A percentile compares a stretch with the other conserved stretches of the same genome.
Conservation (phyloP, 1,284 basidiomycete genomes). For the Apiotrichum akiyoshidainum region DNA sequence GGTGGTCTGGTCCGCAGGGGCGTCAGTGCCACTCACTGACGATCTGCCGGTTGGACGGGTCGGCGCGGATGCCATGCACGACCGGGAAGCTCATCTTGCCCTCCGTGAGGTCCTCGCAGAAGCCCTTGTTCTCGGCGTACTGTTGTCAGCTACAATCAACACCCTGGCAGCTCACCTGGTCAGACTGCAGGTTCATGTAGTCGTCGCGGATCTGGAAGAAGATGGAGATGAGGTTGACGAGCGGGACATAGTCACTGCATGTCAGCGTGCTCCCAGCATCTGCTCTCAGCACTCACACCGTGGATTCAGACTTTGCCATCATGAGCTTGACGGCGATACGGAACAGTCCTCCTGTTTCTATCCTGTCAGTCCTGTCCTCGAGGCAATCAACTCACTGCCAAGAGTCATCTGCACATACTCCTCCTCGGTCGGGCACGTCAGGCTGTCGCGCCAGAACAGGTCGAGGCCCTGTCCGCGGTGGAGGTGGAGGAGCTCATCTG, state of each 20-base stretch:
- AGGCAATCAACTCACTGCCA: constrained; percentile 64
- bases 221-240: constrained; percentile 90
- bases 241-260: constrained; percentile 76
- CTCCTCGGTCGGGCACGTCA: constrained; percentile 89
- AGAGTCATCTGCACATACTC: constrained; percentile 96
- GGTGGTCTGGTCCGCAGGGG: neutral
- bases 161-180: constrained; percentile 65
- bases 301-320: constrained; percentile 69
- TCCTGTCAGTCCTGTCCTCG: neutral
- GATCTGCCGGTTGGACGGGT: constrained; percentile 69
- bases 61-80: constrained; percentile 78
- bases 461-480: constrained; percentile 96
- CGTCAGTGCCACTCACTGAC: constrained; percentile 61
- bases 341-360: constrained; percentile 94
- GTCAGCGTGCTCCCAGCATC: neutral
- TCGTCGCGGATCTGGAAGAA: constrained; percentile 97
- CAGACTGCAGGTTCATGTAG: constrained; percentile 90
- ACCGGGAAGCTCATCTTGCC: constrained; percentile 96
- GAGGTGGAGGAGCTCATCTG: constrained; percentile 81
- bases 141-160: constrained; percentile 43
- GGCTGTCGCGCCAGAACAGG: constrained; percentile 86
- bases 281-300: constrained; percentile 55
- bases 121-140: constrained; percentile 90
- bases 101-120: constrained; percentile 90
- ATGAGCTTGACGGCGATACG: constrained; percentile 91